phyloP scores from a whole-genome alignment of 306 rosid genomes.

The Inga laurina region DNA sequence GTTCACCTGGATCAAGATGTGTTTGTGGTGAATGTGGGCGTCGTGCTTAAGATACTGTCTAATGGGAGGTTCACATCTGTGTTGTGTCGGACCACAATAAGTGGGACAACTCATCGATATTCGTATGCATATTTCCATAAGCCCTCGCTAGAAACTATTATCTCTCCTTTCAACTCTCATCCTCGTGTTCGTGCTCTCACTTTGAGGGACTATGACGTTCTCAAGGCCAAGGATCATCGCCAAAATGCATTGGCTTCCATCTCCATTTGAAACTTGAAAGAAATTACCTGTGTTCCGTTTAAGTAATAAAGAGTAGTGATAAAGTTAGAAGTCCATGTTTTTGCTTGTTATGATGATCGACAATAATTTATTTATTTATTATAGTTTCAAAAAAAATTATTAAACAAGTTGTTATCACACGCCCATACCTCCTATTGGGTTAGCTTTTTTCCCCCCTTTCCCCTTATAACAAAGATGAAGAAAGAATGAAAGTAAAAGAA shows the following conservation, averaged over 20 bases:
- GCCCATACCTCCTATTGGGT: too few relatives aligned
- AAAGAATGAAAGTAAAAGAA: too few relatives aligned
- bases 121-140: constrained; percentile 64
- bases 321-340: too few relatives aligned
- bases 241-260: constrained; percentile 49
- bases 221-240: constrained; percentile 50
- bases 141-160: constrained; percentile 49
- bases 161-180: constrained; percentile 42
- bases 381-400: too few relatives aligned
- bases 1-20: constrained; percentile 47
- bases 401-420: too few relatives aligned
- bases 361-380: too few relatives aligned
- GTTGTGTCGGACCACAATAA: constrained; percentile 59
- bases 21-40: constrained; percentile 62
- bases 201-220: constrained; percentile 51
- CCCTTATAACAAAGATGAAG: too few relatives aligned
- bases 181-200: constrained; percentile 50
- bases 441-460: too few relatives aligned
- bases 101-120: constrained; percentile 35
- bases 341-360: too few relatives aligned
- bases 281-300: too few relatives aligned
- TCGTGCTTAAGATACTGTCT: constrained; percentile 57
- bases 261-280: neutral
- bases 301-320: too few relatives aligned
- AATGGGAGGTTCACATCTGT: constrained; percentile 32